phyloP scores from a whole-genome alignment of 192 early-diverging fungal species.

The Coemansia sp. region DNA sequence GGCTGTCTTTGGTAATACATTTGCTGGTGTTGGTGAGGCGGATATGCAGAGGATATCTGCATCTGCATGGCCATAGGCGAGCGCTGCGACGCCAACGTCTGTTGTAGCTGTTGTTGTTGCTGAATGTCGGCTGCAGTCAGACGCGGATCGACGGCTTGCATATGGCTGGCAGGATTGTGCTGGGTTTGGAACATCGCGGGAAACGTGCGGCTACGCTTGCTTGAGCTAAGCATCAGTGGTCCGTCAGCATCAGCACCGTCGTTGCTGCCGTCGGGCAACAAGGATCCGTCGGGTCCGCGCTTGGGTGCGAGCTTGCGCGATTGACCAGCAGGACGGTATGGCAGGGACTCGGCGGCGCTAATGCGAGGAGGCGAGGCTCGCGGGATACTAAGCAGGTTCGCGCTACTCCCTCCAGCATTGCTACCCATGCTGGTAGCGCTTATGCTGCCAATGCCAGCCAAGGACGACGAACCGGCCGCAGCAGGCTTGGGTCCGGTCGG shows the following conservation, averaged over 20 bases:
- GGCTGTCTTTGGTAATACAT: constrained; percentile 2
- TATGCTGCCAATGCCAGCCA: neutral
- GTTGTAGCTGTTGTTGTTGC: constrained; percentile 19
- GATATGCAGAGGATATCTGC: neutral
- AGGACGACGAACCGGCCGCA: neutral
- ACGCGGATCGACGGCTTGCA: neutral
- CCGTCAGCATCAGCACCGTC: constrained; percentile 15
- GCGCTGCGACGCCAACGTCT: constrained; percentile 2
- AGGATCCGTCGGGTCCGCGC: constrained; percentile 25
- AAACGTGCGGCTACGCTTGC: constrained; percentile 52
- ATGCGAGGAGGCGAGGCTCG: constrained; percentile 39
- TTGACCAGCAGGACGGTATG: constrained; percentile 7
- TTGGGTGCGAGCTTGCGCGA: constrained; percentile 51
- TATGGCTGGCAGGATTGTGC: constrained; percentile 18
- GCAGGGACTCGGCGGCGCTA: constrained; percentile 35
- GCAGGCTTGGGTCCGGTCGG: constrained; percentile 2
- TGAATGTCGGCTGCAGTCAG: constrained; percentile 6
- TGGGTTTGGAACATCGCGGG: constrained; percentile 31
- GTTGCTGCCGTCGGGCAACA: constrained; percentile 1
- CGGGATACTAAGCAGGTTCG: constrained; percentile 29
- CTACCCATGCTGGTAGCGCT: neutral
- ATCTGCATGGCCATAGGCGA: constrained; percentile 12
- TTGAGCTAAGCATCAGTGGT: constrained; percentile 34
- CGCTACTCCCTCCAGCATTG: neutral
- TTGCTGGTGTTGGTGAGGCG: constrained; percentile 10